Conservation (phyloP, 106 monocot genomes). For the Triglochin maritima region DNA sequence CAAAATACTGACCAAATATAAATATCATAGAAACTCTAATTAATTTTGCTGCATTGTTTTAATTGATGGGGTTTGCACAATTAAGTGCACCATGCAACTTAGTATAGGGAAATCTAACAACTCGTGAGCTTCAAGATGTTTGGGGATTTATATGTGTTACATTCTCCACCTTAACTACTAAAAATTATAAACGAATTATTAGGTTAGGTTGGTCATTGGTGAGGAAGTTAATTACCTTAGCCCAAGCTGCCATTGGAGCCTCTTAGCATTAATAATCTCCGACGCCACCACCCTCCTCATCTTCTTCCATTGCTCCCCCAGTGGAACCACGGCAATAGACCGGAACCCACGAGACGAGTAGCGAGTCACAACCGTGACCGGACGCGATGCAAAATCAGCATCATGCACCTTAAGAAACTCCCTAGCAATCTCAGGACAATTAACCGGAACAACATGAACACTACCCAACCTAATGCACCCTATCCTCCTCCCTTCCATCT, state of each 20-base stretch:
- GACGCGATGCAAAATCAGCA: constrained; percentile 22
- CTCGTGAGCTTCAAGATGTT: too few relatives aligned
- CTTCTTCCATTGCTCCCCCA: constrained; percentile 55
- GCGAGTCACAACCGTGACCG: constrained; percentile 17
- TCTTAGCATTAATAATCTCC: constrained; percentile 17
- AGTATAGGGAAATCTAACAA: too few relatives aligned
- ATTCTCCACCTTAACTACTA: too few relatives aligned
- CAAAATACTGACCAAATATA: too few relatives aligned
- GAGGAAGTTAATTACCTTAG: not conserved
- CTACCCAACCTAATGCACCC: constrained; percentile 22
- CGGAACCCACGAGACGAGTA: constrained; percentile 11
- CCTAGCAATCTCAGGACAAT: constrained; percentile 20
- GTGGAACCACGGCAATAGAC: constrained; percentile 7
- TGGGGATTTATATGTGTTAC: too few relatives aligned
- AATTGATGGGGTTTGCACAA: too few relatives aligned
- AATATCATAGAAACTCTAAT: too few relatives aligned
- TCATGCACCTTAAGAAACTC: constrained; percentile 40
- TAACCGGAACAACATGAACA: constrained; percentile 19
- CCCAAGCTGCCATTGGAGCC: constrained; percentile 1
- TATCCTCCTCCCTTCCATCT: constrained; percentile 8
- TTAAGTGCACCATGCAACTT: too few relatives aligned
- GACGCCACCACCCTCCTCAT: constrained; percentile 33
- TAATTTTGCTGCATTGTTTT: too few relatives aligned
- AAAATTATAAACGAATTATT: too few relatives aligned
- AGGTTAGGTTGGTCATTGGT: too few relatives aligned